Base-by-base conservation (phyloP, 345 rosid species). In the Salix koriyanagi region DNA sequence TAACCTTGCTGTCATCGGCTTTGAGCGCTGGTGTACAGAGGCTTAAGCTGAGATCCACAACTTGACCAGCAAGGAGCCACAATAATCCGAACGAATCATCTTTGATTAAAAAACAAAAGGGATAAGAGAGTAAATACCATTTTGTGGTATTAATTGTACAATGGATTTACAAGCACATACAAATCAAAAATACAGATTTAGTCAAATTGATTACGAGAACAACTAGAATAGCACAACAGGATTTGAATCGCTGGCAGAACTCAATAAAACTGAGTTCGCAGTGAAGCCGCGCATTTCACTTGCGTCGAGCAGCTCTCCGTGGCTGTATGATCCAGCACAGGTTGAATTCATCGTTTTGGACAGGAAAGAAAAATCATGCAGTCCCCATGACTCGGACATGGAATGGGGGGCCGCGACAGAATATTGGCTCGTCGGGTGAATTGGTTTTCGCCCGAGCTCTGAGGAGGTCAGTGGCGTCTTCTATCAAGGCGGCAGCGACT, bases 341-440 rank as follows among this genome's bases (percentile, higher is more conserved):
- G 54, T 19, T 21, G 15, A 21, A 34, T 3, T 61, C 10, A 41
- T 34, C 66, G 37, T 21, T 56, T 6, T 72, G 72, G 26, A 10
- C 2, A 13, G 21, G 23, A 8, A 12, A 23, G 46, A 62, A 62
- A 32, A 67, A 62, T 88, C 87, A 83, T 41, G 85, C 89, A n/a
- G 90, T 85, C 32, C 98, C 99, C 15, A 83, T 26, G 65, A 91
- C 97, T 66, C 89, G 85, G 54, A 94, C 83, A 71, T 88, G 97
- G 68, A 91, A 96, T 6, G 97, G 98, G 18, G 98, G 97, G 18
- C 97, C 98, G n/a, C 96, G 90, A 26, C 97, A 96, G 81, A 89
- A 89, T 61, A 96, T 94, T 7, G 98, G 94, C 81, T 96, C 98
- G 36, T 92, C 94, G 12, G 91, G 81, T 2, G 91, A 90, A 54